These are phyloP conservation scores for Blastocystis sp. DNA, from an alignment of 352 stramenopile species.

Conservation along the genomic window DNA sequence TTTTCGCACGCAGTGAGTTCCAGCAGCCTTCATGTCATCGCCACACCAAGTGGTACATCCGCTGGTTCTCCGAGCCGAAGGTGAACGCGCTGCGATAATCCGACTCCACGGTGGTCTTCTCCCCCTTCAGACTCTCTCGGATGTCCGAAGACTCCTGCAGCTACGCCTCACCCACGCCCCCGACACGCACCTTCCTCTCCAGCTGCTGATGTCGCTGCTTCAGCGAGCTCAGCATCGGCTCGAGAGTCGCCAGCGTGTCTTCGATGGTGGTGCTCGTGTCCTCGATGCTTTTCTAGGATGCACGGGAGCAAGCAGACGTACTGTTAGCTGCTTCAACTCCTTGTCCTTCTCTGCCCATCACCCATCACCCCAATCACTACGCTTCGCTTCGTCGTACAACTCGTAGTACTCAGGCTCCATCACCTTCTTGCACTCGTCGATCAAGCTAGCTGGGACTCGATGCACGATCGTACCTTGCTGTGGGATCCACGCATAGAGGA, in stretches of 20 bases:
- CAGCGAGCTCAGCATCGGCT: background rate
- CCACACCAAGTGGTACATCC: background rate
- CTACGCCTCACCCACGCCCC: background rate
- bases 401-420: background rate
- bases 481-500: constrained; percentile 17
- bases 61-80: background rate
- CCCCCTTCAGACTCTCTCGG: background rate
- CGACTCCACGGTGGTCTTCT: background rate
- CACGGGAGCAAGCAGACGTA: background rate
- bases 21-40: background rate
- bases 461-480: background rate
- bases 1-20: background rate
- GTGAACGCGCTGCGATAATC: constrained; percentile 23
- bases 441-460: background rate
- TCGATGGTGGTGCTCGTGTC: background rate
- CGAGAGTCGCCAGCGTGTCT: background rate
- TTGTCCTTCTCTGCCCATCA: background rate
- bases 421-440: background rate
- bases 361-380: background rate
- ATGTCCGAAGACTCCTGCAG: background rate
- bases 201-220: background rate
- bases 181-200: background rate
- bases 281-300: background rate
- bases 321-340: background rate
- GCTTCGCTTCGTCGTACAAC: background rate